Conservation (phyloP, 352 stramenopile genomes). For the Phytophthora pistaciae region DNA sequence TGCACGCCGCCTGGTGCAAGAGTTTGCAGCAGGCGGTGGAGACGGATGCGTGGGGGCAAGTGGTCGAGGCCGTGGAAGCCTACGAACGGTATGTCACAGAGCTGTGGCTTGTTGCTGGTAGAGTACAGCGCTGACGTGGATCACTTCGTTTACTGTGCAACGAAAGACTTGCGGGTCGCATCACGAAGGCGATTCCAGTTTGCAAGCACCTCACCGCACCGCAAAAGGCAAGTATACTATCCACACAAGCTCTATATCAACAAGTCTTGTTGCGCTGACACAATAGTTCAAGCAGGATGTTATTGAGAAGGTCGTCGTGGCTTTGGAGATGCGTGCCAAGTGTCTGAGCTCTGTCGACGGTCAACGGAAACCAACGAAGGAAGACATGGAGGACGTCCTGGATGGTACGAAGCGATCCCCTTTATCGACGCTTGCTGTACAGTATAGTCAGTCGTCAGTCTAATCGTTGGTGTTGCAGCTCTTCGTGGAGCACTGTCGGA, state of each 20-base stretch:
- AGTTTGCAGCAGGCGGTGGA: slow-evolving; percentile 67
- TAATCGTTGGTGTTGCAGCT: slow-evolving; percentile 25
- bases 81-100: slow-evolving; percentile 62
- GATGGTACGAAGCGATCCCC: slow-evolving; percentile 40
- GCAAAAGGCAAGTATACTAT: slow-evolving; percentile 41
- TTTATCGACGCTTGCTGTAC: neutral
- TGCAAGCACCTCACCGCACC: slow-evolving; percentile 53
- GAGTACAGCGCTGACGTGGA: neutral
- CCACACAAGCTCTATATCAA: neutral
- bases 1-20: slow-evolving; percentile 64
- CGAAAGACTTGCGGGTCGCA: slow-evolving; percentile 45
- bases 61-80: slow-evolving; percentile 80
- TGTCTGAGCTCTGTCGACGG: slow-evolving; percentile 68
- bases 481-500: slow-evolving; percentile 47
- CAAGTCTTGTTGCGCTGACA: neutral
- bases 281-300: slow-evolving; percentile 12
- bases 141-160: neutral
- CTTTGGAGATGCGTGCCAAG: slow-evolving; percentile 63
- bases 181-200: slow-evolving; percentile 45
- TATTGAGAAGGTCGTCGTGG: slow-evolving; percentile 51
- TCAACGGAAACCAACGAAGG: slow-evolving; percentile 63
- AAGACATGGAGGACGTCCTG: slow-evolving; percentile 74
- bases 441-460: neutral
- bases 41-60: slow-evolving; percentile 73
- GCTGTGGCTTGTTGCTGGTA: neutral